phyloP scores from a whole-genome alignment of 73 alveolate genomes.

The Paraurostyla sp. region DNA sequence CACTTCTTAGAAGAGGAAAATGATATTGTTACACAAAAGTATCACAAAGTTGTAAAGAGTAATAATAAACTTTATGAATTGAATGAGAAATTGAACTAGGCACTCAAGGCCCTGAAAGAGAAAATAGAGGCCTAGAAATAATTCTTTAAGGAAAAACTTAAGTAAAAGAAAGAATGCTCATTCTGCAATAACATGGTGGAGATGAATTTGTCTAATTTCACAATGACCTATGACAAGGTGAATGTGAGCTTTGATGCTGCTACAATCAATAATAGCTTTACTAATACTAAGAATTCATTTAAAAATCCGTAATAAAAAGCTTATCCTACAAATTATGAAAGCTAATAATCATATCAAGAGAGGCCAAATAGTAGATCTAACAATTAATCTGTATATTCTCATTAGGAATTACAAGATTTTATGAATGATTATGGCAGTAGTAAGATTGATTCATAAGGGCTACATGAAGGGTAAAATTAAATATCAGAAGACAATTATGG shows the following conservation, averaged over 20 bases:
- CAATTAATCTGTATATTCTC: neutral
- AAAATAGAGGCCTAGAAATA: neutral
- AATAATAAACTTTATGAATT: slow-evolving; percentile 47
- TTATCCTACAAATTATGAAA: neutral
- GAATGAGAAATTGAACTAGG: slow-evolving; percentile 33
- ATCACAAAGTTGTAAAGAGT: slow-evolving; percentile 9
- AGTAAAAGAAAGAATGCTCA: slow-evolving; percentile 6
- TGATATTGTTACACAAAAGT: slow-evolving; percentile 1
- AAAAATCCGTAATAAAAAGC: neutral
- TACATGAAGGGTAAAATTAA: neutral
- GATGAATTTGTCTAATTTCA: slow-evolving; percentile 46
- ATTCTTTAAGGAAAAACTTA: neutral
- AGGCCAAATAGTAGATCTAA: too few species aligned
- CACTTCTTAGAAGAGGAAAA: slow-evolving; percentile 61
- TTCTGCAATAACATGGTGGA: slow-evolving; percentile 51
- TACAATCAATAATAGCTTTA: slow-evolving; percentile 3
- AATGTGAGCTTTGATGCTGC: slow-evolving; percentile 61
- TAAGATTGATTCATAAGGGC: neutral
- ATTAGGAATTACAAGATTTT: slow-evolving; percentile 15
- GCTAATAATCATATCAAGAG: too few species aligned
- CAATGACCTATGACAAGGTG: slow-evolving; percentile 59
- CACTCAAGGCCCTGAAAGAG: slow-evolving; percentile 13
- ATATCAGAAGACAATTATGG: neutral
- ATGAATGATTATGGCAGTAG: slow-evolving; percentile 44
- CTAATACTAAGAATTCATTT: neutral